A percentile compares a stretch with the other conserved stretches of the same genome.
Conservation (phyloP, 129 eudicot genomes). For the Deinandra increscens region DNA sequence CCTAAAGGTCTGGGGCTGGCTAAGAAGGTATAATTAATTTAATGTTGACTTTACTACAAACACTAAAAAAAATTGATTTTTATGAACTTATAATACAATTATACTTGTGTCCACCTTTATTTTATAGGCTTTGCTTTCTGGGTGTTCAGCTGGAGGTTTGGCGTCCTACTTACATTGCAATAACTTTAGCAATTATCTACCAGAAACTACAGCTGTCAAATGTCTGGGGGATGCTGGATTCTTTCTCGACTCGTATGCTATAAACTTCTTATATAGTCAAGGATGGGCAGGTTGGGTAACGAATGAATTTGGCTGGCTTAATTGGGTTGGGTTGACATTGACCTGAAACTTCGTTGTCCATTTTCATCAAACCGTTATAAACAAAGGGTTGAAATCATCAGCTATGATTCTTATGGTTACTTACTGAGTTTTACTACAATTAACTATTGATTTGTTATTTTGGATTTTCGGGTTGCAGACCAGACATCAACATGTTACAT, state of each 20-base stretch:
- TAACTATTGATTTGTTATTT: background rate
- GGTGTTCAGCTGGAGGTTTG: slow-evolving; percentile 97
- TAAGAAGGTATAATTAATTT: slow-evolving; percentile 51
- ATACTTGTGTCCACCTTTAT: background rate
- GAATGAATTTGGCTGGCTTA: background rate
- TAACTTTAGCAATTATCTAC: slow-evolving; percentile 60
- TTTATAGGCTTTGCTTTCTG: slow-evolving; percentile 82
- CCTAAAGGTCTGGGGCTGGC: slow-evolving; percentile 78
- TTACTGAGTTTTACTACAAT: background rate
- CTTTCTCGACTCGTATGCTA: slow-evolving; percentile 68
- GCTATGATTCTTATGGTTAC: too few species aligned
- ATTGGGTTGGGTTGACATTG: background rate
- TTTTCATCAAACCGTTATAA: too few species aligned
- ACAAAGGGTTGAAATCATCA: too few species aligned
- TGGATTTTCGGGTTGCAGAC: slow-evolving; percentile 45
- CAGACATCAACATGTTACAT: slow-evolving; percentile 61
- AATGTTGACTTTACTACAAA: background rate
- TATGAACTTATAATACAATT: background rate
- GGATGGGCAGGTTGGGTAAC: background rate
- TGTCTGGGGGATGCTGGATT: slow-evolving; percentile 96
- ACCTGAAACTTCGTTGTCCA: too few species aligned
- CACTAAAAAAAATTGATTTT: background rate
- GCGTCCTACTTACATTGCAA: slow-evolving; percentile 82
- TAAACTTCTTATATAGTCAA: background rate
- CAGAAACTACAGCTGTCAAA: slow-evolving; percentile 72